Percentiles rank a stretch among this genome's conserved stretches.
Conservation (phyloP, 169 alveolate species). For the Amoebophrya sp. region DNA sequence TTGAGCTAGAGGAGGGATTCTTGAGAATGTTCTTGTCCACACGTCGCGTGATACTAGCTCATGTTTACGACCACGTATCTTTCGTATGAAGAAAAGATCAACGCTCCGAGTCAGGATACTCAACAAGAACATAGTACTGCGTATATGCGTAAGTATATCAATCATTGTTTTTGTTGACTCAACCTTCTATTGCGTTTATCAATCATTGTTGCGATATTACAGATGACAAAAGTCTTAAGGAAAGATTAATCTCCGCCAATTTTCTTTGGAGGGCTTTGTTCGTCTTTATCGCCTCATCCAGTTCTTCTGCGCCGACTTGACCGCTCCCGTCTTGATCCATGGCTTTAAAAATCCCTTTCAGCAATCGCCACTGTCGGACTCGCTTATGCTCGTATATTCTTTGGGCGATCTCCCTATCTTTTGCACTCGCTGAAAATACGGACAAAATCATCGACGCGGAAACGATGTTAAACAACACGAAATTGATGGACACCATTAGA, state of each 20-base stretch:
- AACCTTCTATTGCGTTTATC: no score
- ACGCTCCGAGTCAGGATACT: no score
- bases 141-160: no score
- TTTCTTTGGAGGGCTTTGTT: not conserved
- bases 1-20: no score
- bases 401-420: not conserved
- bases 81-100: no score
- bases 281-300: not conserved
- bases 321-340: not conserved
- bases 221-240: no score
- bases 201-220: no score
- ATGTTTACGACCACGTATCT: no score
- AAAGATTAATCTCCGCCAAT: not conserved
- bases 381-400: not conserved
- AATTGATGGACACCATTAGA: not conserved
- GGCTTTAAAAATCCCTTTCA: not conserved
- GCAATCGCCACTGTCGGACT: not conserved
- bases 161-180: no score
- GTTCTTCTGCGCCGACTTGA: conserved; percentile 7
- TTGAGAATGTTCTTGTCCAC: no score
- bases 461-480: not conserved
- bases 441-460: not conserved
- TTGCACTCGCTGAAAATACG: not conserved
- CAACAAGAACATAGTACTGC: no score
- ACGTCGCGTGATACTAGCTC: no score